Conservation (phyloP, 2,329 filamentous ascomycete species). For the Hirsutella rhossiliensis region DNA sequence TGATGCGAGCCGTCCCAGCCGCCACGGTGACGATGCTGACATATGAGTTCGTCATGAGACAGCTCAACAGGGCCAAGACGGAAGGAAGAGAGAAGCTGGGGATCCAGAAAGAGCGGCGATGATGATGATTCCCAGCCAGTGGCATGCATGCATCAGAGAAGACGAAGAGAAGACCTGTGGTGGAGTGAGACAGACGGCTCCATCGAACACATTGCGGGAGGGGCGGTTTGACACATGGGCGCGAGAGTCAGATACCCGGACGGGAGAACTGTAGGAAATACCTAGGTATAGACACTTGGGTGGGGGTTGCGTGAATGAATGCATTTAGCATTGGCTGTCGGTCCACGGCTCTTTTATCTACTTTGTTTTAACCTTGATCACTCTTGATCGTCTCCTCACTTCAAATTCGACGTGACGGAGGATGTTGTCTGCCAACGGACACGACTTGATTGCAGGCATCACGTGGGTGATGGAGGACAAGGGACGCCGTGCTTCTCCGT, state of each 20-base stretch:
- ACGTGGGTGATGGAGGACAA: too few species aligned
- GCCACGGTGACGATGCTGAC: slow-evolving; percentile 97
- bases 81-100: slow-evolving; percentile 23
- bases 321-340: slow-evolving; percentile 6
- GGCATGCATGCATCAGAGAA: background rate
- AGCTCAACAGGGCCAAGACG: slow-evolving; percentile 30
- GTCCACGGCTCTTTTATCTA: background rate
- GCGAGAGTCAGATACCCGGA: slow-evolving; percentile 21
- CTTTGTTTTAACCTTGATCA: background rate
- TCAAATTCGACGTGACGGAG: background rate
- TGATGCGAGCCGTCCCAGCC: slow-evolving; percentile 89
- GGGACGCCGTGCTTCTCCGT: too few species aligned
- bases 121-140: background rate
- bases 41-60: slow-evolving; percentile 66
- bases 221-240: background rate
- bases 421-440: too few species aligned
- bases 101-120: slow-evolving; percentile 4
- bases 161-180: background rate
- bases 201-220: background rate
- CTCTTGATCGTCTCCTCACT: background rate
- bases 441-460: too few species aligned
- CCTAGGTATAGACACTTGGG: slow-evolving; percentile 19
- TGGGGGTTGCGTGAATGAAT: slow-evolving; percentile 10
- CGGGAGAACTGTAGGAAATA: slow-evolving; percentile 7
- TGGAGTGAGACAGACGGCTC: background rate